Percentiles rank a stretch among this genome's conserved stretches.
Evolutionary conservation across 768 basidiomycete species (phyloP).

Genomic region (Cystobasidium ongulense): DNA sequence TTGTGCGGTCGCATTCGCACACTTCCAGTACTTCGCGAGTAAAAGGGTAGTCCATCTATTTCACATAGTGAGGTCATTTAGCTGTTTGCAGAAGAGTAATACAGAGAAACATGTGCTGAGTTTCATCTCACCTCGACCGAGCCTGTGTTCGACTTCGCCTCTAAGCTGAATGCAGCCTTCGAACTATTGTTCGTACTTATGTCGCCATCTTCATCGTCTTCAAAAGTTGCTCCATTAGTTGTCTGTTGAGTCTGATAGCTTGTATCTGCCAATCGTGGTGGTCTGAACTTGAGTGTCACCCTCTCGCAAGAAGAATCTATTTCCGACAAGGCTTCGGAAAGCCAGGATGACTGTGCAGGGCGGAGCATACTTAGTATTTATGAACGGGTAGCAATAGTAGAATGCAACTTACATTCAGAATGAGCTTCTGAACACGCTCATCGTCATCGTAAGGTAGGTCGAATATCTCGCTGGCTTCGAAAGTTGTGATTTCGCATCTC

Average conservation of each 20-base stretch:
- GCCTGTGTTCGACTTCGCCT: neutral
- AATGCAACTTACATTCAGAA: constrained; percentile 60
- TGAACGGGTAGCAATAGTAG: neutral
- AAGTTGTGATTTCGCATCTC: constrained; percentile 75
- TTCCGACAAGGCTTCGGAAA: constrained; percentile 83
- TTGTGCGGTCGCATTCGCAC: constrained; percentile 64
- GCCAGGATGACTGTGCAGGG: constrained; percentile 66
- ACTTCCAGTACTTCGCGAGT: constrained; percentile 82
- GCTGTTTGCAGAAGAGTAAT: no score
- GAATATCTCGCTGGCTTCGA: constrained; percentile 69
- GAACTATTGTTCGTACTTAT: constrained; percentile 60
- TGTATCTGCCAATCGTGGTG: neutral
- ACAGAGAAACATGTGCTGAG: no score
- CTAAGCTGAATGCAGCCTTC: neutral
- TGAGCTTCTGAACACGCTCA: constrained; percentile 67
- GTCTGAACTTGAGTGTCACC: constrained; percentile 72
- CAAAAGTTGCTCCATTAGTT: constrained; percentile 51
- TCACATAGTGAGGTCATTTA: no score
- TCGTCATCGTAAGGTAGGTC: constrained; percentile 70
- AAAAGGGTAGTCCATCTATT: constrained; percentile 89
- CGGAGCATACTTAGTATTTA: neutral
- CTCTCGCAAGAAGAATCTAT: constrained; percentile 80
- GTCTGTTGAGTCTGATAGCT: constrained; percentile 32
- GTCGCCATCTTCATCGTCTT: constrained; percentile 75
- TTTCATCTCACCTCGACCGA: constrained; percentile 3